Evolutionary conservation across 345 rosid genomes (phyloP).

Genomic region (Lumnitzera racemosa): DNA sequence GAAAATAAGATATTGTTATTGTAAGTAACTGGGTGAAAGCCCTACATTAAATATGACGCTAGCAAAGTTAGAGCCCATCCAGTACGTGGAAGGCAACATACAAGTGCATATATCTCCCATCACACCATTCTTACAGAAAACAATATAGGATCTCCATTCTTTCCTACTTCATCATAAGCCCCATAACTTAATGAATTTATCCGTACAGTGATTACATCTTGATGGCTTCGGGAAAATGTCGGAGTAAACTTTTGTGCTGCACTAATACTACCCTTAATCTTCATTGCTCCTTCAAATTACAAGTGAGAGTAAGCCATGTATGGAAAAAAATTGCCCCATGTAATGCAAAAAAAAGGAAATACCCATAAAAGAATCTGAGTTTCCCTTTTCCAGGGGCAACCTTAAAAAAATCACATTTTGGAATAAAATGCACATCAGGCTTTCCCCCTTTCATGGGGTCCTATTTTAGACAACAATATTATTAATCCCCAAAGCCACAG

Average conservation of each 20-base stretch:
- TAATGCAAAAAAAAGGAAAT: neutral
- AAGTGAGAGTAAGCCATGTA: neutral
- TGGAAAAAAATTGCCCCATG: neutral
- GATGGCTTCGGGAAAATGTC: conserved; percentile 97
- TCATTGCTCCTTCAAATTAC: conserved; percentile 69
- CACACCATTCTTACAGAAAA: no score
- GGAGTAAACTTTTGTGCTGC: conserved; percentile 97
- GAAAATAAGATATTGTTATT: no score
- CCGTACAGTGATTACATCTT: conserved; percentile 42
- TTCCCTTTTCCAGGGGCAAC: conserved; percentile 86
- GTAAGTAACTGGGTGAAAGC: no score
- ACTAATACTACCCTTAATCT: conserved; percentile 89
- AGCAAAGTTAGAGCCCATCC: no score
- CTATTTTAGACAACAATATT: conserved; percentile 9
- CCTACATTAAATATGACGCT: no score
- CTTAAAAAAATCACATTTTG: conserved; percentile 89
- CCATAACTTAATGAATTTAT: no score
- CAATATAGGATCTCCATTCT: no score
- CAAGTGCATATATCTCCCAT: no score
- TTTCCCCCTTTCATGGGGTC: conserved; percentile 78
- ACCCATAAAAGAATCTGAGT: conserved; percentile 92
- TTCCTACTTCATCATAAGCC: no score
- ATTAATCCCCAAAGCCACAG: no score
- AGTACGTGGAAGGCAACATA: no score
- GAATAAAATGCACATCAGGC: conserved; percentile 70